Evolutionary conservation across 179 eudicot species (phyloP).

Genomic region (Silene noctiflora): DNA sequence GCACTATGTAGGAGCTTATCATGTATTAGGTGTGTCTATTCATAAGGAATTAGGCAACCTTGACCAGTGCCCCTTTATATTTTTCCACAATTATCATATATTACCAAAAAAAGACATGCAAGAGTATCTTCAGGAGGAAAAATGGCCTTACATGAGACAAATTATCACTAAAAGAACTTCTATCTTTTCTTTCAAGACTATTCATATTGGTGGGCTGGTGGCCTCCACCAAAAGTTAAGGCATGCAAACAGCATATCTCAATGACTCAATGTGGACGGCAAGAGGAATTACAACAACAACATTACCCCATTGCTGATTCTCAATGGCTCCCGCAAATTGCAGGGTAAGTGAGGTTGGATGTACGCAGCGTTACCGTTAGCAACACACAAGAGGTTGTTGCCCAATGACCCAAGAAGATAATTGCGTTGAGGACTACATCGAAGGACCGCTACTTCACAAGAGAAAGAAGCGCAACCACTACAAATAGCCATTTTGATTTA

Average conservation of each 20-base stretch:
- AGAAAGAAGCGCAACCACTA: too few relatives aligned
- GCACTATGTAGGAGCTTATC: too few relatives aligned
- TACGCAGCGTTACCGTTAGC: too few relatives aligned
- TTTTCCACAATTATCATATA: background rate
- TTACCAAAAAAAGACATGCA: background rate
- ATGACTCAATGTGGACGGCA: conserved; percentile 18
- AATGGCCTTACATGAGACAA: conserved; percentile 14
- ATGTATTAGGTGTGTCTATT: too few relatives aligned
- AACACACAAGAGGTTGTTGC: background rate
- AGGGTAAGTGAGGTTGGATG: too few relatives aligned
- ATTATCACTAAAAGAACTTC: conserved; percentile 11
- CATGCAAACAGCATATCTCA: conserved; percentile 24
- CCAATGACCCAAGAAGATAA: background rate
- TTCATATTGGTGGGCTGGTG: conserved; percentile 14
- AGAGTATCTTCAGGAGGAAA: background rate
- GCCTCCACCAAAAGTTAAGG: conserved; percentile 28
- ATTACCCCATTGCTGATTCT: too few relatives aligned
- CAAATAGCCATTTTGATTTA: too few relatives aligned
- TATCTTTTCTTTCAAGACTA: conserved; percentile 8
- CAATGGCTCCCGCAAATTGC: too few relatives aligned
- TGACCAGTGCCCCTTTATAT: background rate
- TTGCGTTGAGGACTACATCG: too few relatives aligned
- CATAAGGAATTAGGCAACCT: too few relatives aligned
- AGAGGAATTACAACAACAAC: background rate
- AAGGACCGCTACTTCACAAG: too few relatives aligned